Evolutionary conservation across 2,329 filamentous ascomycete genomes (phyloP).

Genomic region (Diaporthe citriasiana): DNA sequence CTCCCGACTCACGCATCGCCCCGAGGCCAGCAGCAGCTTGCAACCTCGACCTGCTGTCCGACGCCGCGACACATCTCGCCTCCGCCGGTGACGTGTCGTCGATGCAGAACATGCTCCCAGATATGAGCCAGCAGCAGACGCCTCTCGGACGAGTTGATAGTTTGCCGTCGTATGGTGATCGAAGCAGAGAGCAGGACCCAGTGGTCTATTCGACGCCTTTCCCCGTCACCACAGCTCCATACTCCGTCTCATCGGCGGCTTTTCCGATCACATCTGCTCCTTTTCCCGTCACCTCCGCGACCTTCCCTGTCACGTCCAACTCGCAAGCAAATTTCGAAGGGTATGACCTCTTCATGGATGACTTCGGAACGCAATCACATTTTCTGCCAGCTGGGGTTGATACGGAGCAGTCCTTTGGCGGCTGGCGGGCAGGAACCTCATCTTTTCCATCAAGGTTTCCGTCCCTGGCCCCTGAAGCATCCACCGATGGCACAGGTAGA

Average conservation of each 20-base stretch:
- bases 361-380: conserved; percentile 67
- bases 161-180: conserved; percentile 61
- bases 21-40: conserved; percentile 62
- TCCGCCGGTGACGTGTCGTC: conserved; percentile 68
- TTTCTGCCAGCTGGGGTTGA: conserved; percentile 61
- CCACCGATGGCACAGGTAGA: conserved; percentile 53
- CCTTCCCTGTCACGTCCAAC: conserved; percentile 43
- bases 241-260: conserved; percentile 36
- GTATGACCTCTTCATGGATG: conserved; percentile 72
- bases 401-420: conserved; percentile 62
- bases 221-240: conserved; percentile 54
- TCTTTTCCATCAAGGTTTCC: conserved; percentile 69
- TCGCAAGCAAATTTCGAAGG: conserved; percentile 62
- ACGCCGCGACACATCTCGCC: conserved; percentile 67
- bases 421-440: conserved; percentile 63
- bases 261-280: conserved; percentile 54
- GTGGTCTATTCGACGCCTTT: conserved; percentile 59
- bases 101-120: conserved; percentile 65
- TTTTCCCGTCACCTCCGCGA: conserved; percentile 56
- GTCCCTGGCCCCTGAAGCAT: conserved; percentile 66
- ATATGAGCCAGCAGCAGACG: conserved; percentile 57
- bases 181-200: conserved; percentile 60
- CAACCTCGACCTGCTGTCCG: conserved; percentile 71
- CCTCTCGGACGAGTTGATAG: conserved; percentile 61
- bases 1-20: conserved; percentile 63